These are phyloP conservation scores for Acer campestre DNA, from an alignment of 345 rosid species.

Conservation along the genomic window DNA sequence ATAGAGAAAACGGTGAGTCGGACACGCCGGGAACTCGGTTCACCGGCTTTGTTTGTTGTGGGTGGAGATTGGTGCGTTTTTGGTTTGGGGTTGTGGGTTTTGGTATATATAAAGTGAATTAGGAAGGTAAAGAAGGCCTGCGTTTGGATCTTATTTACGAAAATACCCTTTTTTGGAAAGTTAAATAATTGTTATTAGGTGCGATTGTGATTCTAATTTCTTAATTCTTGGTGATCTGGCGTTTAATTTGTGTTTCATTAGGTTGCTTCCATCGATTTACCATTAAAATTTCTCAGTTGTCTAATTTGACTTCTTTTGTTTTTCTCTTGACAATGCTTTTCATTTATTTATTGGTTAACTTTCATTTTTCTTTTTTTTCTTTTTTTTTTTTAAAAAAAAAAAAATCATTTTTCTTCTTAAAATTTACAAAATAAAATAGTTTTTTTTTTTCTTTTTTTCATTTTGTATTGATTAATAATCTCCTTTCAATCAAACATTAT, in stretches of 20 bases:
- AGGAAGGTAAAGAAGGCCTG: slow-evolving; percentile 17
- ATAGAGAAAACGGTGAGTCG: not conserved
- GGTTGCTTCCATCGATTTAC: not conserved
- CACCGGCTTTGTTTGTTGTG: slow-evolving; percentile 8
- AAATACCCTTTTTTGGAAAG: slow-evolving; percentile 27
- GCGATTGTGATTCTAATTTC: not conserved
- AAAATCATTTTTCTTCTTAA: too few species aligned
- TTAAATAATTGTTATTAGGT: slow-evolving; percentile 17
- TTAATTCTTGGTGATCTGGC: not conserved
- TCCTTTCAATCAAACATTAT: too few species aligned
- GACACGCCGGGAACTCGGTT: slow-evolving; percentile 9
- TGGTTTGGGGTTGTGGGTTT: not conserved
- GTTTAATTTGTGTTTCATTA: not conserved
- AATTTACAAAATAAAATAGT: not conserved
- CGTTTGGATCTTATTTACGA: slow-evolving; percentile 17
- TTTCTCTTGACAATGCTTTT: too few species aligned
- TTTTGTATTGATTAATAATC: too few species aligned
- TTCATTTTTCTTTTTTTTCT: too few species aligned
- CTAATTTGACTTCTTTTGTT: slow-evolving; percentile 7
- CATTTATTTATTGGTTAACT: too few species aligned
- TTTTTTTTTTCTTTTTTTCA: too few species aligned
- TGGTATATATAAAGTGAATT: slow-evolving; percentile 10
- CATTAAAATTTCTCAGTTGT: not conserved
- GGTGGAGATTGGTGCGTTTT: not conserved
- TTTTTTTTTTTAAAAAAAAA: too few species aligned